Evolutionary conservation across 208 protist species (phyloP).

Genomic region (Crithidia bombi): DNA sequence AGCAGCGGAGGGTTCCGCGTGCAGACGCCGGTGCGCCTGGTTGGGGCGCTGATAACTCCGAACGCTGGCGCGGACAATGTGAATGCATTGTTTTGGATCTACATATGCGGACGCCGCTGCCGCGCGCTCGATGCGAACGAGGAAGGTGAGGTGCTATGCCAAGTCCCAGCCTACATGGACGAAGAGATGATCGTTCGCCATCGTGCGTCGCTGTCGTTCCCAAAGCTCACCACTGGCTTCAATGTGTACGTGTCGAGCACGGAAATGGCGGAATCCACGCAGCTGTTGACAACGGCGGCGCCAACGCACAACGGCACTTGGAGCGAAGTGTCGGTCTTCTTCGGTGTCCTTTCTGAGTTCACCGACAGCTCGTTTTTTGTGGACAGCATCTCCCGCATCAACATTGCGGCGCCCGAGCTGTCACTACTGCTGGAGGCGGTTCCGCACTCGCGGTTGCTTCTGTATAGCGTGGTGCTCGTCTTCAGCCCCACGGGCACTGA

Average conservation of each 20-base stretch:
- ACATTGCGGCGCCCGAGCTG: conserved; percentile 6
- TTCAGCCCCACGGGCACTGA: conserved; percentile 19
- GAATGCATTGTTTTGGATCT: conserved; percentile 24
- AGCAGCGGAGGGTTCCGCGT: conserved; percentile 33
- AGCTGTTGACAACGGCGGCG: background rate
- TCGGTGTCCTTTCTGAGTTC: background rate
- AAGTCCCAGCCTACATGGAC: conserved; percentile 42
- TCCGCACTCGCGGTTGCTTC: conserved; percentile 39
- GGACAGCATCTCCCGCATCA: conserved; percentile 1
- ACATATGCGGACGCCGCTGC: conserved; percentile 43
- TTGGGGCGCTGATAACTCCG: conserved; percentile 30
- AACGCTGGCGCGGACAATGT: background rate
- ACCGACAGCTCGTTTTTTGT: background rate
- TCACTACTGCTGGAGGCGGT: conserved; percentile 32
- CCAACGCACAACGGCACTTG: background rate
- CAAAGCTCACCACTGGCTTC: conserved; percentile 24
- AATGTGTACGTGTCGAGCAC: background rate
- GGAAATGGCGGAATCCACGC: background rate
- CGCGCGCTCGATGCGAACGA: conserved; percentile 24
- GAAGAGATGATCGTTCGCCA: conserved; percentile 30
- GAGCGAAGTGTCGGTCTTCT: conserved; percentile 6
- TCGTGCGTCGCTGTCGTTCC: conserved; percentile 26
- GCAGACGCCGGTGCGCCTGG: conserved; percentile 18
- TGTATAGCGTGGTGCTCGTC: conserved; percentile 34
- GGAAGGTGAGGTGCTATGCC: conserved; percentile 36